A percentile compares a stretch with the other conserved stretches of the same genome.
Evolutionary conservation across 805 yeast species (phyloP).

Genomic region (Wickerhamomyces subpelliculosus): DNA sequence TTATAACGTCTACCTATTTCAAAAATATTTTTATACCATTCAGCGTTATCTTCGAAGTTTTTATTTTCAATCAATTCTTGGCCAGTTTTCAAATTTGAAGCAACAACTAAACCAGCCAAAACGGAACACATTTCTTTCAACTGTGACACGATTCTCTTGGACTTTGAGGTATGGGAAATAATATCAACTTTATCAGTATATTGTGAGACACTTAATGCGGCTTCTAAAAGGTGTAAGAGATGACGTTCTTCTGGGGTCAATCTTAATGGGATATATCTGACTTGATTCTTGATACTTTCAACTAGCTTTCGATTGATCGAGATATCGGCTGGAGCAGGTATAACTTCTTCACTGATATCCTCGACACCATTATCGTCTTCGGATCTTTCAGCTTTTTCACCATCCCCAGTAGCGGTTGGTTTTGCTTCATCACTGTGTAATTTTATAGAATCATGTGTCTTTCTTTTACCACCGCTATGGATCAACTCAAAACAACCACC

Average conservation of each 20-base stretch:
- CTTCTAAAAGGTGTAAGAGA: constrained; percentile 57
- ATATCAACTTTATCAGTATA: constrained; percentile 77
- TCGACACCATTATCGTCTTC: constrained; percentile 14
- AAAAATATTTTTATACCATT: constrained; percentile 65
- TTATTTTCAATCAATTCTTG: constrained; percentile 56
- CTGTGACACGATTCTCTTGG: constrained; percentile 66
- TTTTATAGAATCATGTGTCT: constrained; percentile 32
- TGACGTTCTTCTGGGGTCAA: constrained; percentile 64
- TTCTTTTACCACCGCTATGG: constrained; percentile 63
- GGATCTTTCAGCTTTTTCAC: constrained; percentile 8
- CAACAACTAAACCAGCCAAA: constrained; percentile 70
- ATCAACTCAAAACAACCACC: constrained; percentile 60
- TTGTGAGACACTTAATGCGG: constrained; percentile 72
- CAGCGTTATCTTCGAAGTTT: constrained; percentile 61
- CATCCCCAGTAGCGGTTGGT: constrained; percentile 5
- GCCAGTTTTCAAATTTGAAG: constrained; percentile 68
- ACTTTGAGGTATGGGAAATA: constrained; percentile 55
- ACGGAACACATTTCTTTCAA: constrained; percentile 73
- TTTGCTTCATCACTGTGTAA: constrained; percentile 13
- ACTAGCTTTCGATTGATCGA: constrained; percentile 10
- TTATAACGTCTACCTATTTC: constrained; percentile 79
- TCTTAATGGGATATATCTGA: constrained; percentile 62
- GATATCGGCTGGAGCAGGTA: constrained; percentile 2
- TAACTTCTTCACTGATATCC: constrained; percentile 9
- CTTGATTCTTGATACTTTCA: constrained; percentile 30